Evolutionary conservation across 495 filamentous ascomycete genomes (phyloP).

Genomic region (Podospora tetraspora): DNA sequence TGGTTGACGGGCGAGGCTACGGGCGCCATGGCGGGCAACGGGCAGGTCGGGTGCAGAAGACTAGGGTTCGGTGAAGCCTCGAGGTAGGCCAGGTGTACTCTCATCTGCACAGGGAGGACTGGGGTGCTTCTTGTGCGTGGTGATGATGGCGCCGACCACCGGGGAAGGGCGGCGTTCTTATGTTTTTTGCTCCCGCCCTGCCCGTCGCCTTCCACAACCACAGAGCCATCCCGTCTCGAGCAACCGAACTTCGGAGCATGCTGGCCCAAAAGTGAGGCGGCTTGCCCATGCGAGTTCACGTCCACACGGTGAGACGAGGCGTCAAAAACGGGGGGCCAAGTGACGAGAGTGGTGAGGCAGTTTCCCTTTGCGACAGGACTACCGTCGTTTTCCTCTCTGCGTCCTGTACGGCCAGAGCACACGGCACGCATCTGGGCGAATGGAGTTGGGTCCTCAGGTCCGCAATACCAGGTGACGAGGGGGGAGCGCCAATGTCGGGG

Average conservation of each 20-base stretch:
- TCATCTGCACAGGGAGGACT: conserved; percentile 10
- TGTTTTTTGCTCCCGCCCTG: not conserved
- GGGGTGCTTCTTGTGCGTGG: not conserved
- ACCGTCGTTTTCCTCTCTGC: not conserved
- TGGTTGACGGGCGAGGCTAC: conserved; percentile 11
- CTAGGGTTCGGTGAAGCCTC: not conserved
- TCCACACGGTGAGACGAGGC: not conserved
- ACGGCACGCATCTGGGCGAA: not conserved
- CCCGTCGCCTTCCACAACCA: not conserved
- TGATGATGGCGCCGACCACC: not conserved
- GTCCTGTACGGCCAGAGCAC: not conserved
- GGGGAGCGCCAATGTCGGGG: not conserved
- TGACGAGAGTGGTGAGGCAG: not conserved
- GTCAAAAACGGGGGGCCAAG: not conserved
- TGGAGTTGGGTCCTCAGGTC: not conserved
- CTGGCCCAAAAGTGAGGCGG: not conserved
- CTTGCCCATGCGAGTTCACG: not conserved
- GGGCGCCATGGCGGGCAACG: conserved; percentile 16
- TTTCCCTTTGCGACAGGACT: not conserved
- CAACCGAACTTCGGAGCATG: not conserved
- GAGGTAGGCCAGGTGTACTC: conserved; percentile 11
- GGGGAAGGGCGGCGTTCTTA: not conserved
- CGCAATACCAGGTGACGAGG: not conserved
- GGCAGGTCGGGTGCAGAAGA: not conserved
- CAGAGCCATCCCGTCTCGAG: not conserved